Evolutionary conservation across 2,329 filamentous ascomycete genomes (phyloP).

Genomic region (Epichloe uncinata): DNA sequence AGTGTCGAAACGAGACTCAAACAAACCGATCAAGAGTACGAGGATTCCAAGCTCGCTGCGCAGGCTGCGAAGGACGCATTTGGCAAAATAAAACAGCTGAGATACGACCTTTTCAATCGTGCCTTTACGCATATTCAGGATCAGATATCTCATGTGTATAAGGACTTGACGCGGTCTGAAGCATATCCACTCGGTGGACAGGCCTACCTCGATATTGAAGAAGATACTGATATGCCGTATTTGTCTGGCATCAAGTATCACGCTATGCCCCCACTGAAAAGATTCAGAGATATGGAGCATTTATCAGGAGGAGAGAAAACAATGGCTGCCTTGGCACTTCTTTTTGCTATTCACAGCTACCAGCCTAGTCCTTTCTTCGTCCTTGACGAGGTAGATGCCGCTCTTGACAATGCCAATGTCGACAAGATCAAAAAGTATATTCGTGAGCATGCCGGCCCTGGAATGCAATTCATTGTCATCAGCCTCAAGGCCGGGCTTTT

Average conservation of each 20-base stretch:
- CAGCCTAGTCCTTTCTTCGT: constrained; percentile 96
- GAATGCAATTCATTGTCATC: constrained; percentile 99
- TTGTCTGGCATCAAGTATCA: constrained; percentile 95
- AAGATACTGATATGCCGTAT: constrained; percentile 94
- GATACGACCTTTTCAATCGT: constrained; percentile 86
- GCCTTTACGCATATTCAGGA: constrained; percentile 92
- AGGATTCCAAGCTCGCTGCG: constrained; percentile 63
- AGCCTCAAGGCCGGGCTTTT: constrained; percentile 91
- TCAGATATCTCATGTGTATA: constrained; percentile 88
- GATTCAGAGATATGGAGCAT: constrained; percentile 98
- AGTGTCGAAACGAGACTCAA: constrained; percentile 72
- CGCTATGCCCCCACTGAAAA: constrained; percentile 95
- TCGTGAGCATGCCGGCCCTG: constrained; percentile 80
- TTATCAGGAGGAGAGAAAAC: constrained; percentile 96
- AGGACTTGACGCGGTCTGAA: constrained; percentile 79
- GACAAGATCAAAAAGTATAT: constrained; percentile 96
- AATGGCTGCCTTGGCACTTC: constrained; percentile 88
- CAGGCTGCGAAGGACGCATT: constrained; percentile 72
- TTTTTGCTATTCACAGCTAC: constrained; percentile 95
- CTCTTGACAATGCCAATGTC: constrained; percentile 95
- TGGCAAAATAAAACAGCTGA: constrained; percentile 64
- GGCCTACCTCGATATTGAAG: constrained; percentile 78
- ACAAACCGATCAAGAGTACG: constrained; percentile 78
- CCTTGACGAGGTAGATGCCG: constrained; percentile 93
- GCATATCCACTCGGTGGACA: constrained; percentile 89